These are phyloP conservation scores for Pyracantha coccinea DNA, from an alignment of 331 rosid genomes.

Conservation along the genomic window DNA sequence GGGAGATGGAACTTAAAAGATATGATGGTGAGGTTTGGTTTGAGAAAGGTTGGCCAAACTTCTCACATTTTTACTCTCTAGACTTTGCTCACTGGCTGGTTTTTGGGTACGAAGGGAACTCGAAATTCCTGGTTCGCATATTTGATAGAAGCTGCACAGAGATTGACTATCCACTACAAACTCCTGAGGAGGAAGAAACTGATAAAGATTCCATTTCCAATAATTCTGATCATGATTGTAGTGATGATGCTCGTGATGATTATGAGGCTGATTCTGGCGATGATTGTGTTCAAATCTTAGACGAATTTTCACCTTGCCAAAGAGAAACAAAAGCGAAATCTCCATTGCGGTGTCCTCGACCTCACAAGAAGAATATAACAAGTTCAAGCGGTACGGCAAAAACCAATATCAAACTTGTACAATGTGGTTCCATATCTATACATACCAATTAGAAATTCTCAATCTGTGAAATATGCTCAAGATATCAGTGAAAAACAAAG, in stretches of 20 bases:
- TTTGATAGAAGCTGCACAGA: conserved; percentile 21
- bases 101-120: conserved; percentile 22
- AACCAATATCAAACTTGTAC: too few species aligned
- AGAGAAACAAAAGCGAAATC: too few species aligned
- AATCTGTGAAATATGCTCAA: too few species aligned
- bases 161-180: conserved; percentile 15
- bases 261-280: too few species aligned
- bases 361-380: too few species aligned
- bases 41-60: conserved; percentile 13
- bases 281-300: too few species aligned
- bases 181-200: neutral
- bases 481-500: too few species aligned
- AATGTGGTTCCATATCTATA: too few species aligned
- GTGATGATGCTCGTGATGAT: neutral
- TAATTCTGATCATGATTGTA: neutral
- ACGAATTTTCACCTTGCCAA: too few species aligned
- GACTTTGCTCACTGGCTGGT: conserved; percentile 10
- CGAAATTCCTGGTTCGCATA: conserved; percentile 15
- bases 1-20: conserved; percentile 8
- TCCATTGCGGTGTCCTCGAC: too few species aligned
- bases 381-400: too few species aligned
- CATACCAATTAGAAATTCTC: too few species aligned
- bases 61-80: conserved; percentile 15
- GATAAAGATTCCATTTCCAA: neutral
- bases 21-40: conserved; percentile 27